phyloP scores from a whole-genome alignment of 495 filamentous ascomycete genomes.

The Tuber aestivum region DNA sequence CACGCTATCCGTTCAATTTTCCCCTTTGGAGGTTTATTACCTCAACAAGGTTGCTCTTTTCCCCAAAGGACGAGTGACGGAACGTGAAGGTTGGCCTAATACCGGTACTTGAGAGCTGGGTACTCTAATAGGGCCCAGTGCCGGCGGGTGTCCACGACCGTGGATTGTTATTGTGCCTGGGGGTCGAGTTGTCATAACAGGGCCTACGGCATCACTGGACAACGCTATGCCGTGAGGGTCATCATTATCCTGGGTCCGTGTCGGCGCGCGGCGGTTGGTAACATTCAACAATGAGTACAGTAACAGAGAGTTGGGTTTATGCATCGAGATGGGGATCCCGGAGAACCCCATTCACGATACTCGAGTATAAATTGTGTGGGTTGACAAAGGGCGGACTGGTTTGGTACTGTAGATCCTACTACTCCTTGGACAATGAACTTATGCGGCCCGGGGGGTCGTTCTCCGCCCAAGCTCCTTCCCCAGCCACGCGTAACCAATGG shows the following conservation, averaged over 20 bases:
- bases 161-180: background rate
- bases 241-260: background rate
- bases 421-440: background rate
- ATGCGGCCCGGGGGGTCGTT: background rate
- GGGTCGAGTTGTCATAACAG: background rate
- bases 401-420: no score
- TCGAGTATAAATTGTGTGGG: background rate
- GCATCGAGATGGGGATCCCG: background rate
- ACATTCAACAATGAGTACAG: background rate
- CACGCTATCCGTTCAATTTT: background rate
- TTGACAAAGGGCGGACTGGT: background rate
- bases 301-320: background rate
- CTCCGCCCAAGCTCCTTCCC: background rate
- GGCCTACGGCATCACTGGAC: background rate
- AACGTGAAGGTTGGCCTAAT: background rate
- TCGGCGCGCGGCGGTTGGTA: background rate
- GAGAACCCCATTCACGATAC: background rate
- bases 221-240: background rate
- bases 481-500: background rate
- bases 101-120: background rate
- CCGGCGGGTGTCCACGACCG: background rate
- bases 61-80: background rate
- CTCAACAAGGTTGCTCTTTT: background rate
- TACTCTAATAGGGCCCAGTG: background rate
- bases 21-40: background rate